Evolutionary conservation across 2,329 filamentous ascomycete species (phyloP), one percentile per base, ranked within the genome.

Genomic region (Epicoccum sorghinum): DNA sequence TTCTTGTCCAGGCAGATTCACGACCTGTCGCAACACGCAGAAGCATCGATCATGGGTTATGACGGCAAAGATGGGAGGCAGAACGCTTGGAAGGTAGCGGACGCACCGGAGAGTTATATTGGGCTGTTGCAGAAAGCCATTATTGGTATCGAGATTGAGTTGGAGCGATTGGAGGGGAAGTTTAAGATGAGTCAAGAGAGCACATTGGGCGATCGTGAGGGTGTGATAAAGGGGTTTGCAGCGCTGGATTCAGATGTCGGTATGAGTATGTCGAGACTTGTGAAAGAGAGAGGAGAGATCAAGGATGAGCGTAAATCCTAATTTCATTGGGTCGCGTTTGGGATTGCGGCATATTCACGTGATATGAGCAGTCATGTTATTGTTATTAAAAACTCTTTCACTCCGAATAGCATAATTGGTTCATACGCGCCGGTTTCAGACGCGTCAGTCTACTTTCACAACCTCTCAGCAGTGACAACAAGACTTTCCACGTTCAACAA

Each of bases 1-100:
- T 88, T 83, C 49, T 68, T 89, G 8, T 56, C 70, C 0, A 73
- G 66, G 40, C 84, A 87, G 64, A 73, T 88, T 3, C 59, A 74
- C 1, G 84, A 84, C 51, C 70, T 89, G 9, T 78, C 81, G 1
- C 65, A 70, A 1, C 75, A 83, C 33, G 73, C 75, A 0, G 86
- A 89, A 69, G 76, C 64, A 0, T 59, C 66, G 1, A 75, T 87
- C 13, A 88, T 89, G 84, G 81, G 80, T 0, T 83, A 83, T 66
- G 52, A 57, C 33, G 57, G 80, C 75, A 7, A 78, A 75, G 44
- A 53, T 7, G 50, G 50, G 2, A 42, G 44, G 12, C 25, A 24
- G 8, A 43, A n/a, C 23, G 38, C 81, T 9, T 89, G 87, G 87
- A 73, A 76, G 36, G 82, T 89, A 0, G 64, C 73, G 0, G 84